phyloP scores from a whole-genome alignment of 2,329 filamentous ascomycete species.

The Fusarium sp. region DNA sequence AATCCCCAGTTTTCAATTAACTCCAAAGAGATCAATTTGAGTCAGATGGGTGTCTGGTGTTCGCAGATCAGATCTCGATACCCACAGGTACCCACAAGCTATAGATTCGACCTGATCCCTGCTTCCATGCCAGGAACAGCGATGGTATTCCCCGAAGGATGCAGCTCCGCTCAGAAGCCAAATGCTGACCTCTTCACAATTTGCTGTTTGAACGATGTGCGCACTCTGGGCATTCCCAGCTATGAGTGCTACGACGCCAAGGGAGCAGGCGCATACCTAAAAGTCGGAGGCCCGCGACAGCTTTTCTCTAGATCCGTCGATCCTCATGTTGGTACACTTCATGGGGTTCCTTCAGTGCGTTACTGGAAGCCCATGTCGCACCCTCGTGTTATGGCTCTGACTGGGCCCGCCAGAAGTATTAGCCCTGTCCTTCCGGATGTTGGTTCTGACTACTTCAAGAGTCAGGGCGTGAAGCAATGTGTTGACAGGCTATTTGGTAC shows the following conservation, averaged over 20 bases:
- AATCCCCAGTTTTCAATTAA: no score
- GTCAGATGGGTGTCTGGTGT: no score
- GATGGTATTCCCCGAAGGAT: background rate
- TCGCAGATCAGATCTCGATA: background rate
- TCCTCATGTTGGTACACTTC: accelerated
- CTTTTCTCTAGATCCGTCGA: background rate
- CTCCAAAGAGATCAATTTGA: no score
- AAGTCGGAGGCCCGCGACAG: background rate
- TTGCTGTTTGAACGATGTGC: background rate
- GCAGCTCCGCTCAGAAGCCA: background rate
- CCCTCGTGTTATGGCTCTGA: background rate
- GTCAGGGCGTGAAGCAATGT: background rate
- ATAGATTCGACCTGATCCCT: background rate
- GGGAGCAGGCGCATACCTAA: no score
- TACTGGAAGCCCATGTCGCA: background rate
- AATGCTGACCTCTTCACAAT: background rate
- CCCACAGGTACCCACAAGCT: accelerated
- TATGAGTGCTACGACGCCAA: background rate
- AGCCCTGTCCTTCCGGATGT: background rate
- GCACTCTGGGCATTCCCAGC: background rate
- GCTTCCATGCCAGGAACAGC: background rate
- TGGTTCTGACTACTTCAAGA: background rate
- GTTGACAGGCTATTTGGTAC: background rate
- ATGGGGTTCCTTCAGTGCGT: accelerated
- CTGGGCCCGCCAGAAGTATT: background rate